These are phyloP conservation scores for Colletotrichum sp. DNA, from an alignment of 2,329 filamentous ascomycete species.

Conservation along the genomic window DNA sequence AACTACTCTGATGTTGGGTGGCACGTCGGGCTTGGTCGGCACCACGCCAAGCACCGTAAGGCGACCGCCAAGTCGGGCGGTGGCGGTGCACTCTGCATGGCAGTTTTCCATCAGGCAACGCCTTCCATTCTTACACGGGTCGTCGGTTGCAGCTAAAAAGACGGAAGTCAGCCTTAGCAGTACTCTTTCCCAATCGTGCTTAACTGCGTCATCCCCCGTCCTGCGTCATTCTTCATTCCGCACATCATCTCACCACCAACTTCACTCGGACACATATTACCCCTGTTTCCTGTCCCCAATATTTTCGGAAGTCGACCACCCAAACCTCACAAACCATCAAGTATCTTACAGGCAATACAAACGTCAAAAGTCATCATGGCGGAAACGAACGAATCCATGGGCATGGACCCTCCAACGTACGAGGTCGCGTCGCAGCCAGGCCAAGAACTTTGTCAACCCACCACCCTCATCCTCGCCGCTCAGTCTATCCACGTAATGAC, in stretches of 20 bases:
- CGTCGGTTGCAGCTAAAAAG: background rate
- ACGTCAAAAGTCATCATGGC: background rate
- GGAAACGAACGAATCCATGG: background rate
- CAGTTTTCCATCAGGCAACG: background rate
- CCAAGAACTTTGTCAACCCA: background rate
- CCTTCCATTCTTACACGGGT: background rate
- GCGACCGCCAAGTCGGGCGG: background rate
- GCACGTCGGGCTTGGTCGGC: background rate
- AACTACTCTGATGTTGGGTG: background rate
- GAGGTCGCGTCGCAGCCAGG: background rate
- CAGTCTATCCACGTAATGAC: conserved; percentile 3
- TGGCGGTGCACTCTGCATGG: background rate
- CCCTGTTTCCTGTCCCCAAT: background rate
- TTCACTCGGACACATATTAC: background rate
- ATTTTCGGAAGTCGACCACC: background rate
- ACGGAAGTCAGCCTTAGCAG: background rate
- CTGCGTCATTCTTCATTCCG: background rate
- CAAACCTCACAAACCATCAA: background rate
- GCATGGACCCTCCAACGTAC: background rate
- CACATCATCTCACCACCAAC: background rate
- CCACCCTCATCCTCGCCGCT: background rate
- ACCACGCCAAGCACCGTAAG: background rate
- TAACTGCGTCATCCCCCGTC: background rate
- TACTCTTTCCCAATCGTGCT: background rate
- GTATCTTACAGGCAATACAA: background rate